Percentiles rank a stretch among this genome's conserved stretches.
These are phyloP conservation scores for Dactylellina haptotyla DNA, from an alignment of 2,329 filamentous ascomycete genomes.

Conservation along the genomic window DNA sequence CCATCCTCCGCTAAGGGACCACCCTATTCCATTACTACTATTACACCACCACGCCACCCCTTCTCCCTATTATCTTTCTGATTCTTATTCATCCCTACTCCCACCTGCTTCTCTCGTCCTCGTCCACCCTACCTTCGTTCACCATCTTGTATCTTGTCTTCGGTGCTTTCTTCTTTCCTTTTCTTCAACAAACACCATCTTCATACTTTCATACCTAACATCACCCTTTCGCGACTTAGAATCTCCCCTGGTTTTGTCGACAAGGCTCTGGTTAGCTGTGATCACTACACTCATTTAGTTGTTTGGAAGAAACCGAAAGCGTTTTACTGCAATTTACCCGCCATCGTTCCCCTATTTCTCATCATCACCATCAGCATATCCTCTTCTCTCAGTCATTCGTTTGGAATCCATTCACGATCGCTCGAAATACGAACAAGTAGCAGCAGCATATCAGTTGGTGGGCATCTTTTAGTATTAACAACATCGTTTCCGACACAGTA, in stretches of 20 bases:
- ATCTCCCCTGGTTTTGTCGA: constrained; percentile 46
- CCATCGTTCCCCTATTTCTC: not conserved
- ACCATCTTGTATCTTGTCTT: constrained; percentile 1
- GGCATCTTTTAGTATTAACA: too few relatives aligned
- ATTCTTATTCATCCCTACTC: too few relatives aligned
- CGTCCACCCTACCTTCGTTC: not conserved
- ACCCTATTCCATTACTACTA: too few relatives aligned
- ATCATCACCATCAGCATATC: constrained; percentile 1
- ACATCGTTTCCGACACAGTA: too few relatives aligned
- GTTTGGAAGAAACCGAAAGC: constrained; percentile 26
- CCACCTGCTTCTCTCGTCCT: not conserved
- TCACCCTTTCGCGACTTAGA: constrained; percentile 21
- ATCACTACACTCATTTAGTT: constrained; percentile 52
- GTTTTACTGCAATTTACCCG: constrained; percentile 27
- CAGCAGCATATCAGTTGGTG: too few relatives aligned
- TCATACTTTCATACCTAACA: constrained; percentile 29
- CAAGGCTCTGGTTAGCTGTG: constrained; percentile 54
- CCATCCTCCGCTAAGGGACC: too few relatives aligned
- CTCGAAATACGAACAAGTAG: too few relatives aligned
- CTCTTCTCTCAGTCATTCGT: constrained; percentile 15
- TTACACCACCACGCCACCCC: too few relatives aligned
- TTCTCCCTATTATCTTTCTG: too few relatives aligned
- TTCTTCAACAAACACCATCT: constrained; percentile 15
- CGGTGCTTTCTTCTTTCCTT: constrained; percentile 9
- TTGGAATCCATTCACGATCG: not conserved